Evolutionary conservation across 106 monocot species (phyloP).

Genomic region (Vanilla planifolia): DNA sequence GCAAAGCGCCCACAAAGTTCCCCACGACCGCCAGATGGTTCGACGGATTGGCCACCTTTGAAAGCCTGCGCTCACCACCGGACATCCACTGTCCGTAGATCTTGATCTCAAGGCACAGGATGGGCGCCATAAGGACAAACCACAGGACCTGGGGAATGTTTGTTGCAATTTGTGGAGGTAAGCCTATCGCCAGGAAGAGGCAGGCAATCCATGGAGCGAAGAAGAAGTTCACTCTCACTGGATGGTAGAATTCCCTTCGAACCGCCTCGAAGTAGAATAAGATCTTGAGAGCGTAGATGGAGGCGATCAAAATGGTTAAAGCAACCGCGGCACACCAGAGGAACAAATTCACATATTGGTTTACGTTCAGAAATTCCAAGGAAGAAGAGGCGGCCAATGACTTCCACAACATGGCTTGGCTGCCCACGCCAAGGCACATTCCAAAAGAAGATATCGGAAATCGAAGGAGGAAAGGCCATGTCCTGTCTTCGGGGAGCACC

Average conservation of each 20-base stretch:
- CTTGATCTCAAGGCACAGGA: slow-evolving; percentile 72
- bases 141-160: slow-evolving; percentile 30
- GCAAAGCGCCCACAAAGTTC: slow-evolving; percentile 78
- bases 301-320: slow-evolving; percentile 25
- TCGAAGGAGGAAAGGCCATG: slow-evolving; percentile 64
- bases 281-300: slow-evolving; percentile 51
- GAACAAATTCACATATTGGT: slow-evolving; percentile 26
- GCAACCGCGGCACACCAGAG: slow-evolving; percentile 43
- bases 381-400: slow-evolving; percentile 33
- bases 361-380: slow-evolving; percentile 30
- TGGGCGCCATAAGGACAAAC: slow-evolving; percentile 73
- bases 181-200: slow-evolving; percentile 59
- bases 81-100: slow-evolving; percentile 93
- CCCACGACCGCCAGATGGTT: slow-evolving; percentile 77
- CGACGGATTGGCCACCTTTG: slow-evolving; percentile 76
- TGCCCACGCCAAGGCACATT: slow-evolving; percentile 52
- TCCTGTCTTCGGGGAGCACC: slow-evolving; percentile 44
- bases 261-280: slow-evolving; percentile 78
- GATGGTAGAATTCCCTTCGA: slow-evolving; percentile 71
- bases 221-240: slow-evolving; percentile 84
- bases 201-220: slow-evolving; percentile 85
- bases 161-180: slow-evolving; percentile 30
- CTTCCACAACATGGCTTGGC: slow-evolving; percentile 60
- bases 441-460: slow-evolving; percentile 57
- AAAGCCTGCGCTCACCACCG: slow-evolving; percentile 55